Base-by-base conservation (phyloP, 2,329 filamentous ascomycete genomes). In the Diplodia sapinea region DNA sequence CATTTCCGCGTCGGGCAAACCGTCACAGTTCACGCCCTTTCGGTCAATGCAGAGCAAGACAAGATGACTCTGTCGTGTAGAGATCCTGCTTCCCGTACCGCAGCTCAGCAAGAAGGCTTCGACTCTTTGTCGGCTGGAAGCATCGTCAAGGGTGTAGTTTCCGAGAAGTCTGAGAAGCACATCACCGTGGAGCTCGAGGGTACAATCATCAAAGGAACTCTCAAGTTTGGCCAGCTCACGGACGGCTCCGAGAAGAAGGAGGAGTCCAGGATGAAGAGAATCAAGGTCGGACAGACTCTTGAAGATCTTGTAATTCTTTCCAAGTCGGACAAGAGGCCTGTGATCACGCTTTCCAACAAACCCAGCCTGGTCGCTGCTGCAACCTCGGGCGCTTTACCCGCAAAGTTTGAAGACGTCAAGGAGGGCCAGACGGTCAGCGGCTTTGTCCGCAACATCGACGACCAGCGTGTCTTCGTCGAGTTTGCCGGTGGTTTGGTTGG, bases 1-100 rank as follows among this genome's bases (percentile, higher is more conserved):
- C 94, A 98, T 79, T 99, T 99, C 82, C 89, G 90, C 43, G 81
- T 89, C 52, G 96, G 95, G 0, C 95, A 99, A 77, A 94, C 96
- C 1, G 90, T 99, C 71, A 96, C 88, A 74, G 91, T 97, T 23
- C 92, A 94, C 74, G 88, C 96, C n/a, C 79, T 97, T 40, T 91
- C 90, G 61, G 88, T 97, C 61, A 89, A 96, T 72, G 82, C 88
- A 1, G 88, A 90, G 68, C 83, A 86, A 49, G 84, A 86, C 69
- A 89, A 91, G 71, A 86, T 99, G 71, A 87, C 92, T 47, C 91
- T 99, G 4, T 96, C 94, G 23, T 99, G 95, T 85, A 97, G 96
- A 79, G 93, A 97, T 72, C 91, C 92, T 9, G 87, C 89, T 31
- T 87, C 88, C 0, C 92, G 95, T 73, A 91, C 91, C 11, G 89